phyloP scores from a whole-genome alignment of 768 basidiomycete species.

The Boletus sp. region DNA sequence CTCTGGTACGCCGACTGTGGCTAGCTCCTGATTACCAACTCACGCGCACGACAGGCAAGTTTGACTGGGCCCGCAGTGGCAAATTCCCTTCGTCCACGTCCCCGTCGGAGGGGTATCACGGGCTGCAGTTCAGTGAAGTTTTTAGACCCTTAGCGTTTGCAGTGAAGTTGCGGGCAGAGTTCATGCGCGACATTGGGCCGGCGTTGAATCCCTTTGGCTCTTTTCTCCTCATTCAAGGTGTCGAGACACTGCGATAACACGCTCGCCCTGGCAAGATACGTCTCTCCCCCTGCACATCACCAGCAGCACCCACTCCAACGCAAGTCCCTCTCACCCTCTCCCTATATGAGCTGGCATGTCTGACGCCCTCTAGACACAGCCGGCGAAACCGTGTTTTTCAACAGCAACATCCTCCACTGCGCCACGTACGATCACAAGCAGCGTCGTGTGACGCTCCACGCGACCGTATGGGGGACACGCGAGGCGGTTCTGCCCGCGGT shows the following conservation, averaged over 20 bases:
- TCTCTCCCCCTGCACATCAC: neutral
- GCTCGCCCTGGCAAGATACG: slow-evolving; percentile 57
- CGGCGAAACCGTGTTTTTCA: too few species aligned
- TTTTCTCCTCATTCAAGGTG: slow-evolving; percentile 74
- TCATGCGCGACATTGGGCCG: slow-evolving; percentile 68
- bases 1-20: slow-evolving; percentile 43
- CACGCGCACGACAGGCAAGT: slow-evolving; percentile 33
- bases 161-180: slow-evolving; percentile 59
- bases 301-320: too few species aligned
- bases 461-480: too few species aligned
- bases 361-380: too few species aligned
- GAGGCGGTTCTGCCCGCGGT: too few species aligned
- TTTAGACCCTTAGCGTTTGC: slow-evolving; percentile 68
- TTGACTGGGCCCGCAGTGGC: slow-evolving; percentile 68
- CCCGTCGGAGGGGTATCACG: slow-evolving; percentile 76
- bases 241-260: slow-evolving; percentile 75
- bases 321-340: too few species aligned
- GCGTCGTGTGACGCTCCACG: too few species aligned
- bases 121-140: slow-evolving; percentile 60
- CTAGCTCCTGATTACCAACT: neutral
- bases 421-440: too few species aligned
- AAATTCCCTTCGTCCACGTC: slow-evolving; percentile 74
- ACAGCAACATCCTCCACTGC: too few species aligned
- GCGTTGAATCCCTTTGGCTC: slow-evolving; percentile 68
- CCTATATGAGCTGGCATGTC: too few species aligned